Percentiles rank a stretch among this genome's conserved stretches.
Evolutionary conservation across 306 rosid species (phyloP).

Genomic region (Cucurbita moschata): DNA sequence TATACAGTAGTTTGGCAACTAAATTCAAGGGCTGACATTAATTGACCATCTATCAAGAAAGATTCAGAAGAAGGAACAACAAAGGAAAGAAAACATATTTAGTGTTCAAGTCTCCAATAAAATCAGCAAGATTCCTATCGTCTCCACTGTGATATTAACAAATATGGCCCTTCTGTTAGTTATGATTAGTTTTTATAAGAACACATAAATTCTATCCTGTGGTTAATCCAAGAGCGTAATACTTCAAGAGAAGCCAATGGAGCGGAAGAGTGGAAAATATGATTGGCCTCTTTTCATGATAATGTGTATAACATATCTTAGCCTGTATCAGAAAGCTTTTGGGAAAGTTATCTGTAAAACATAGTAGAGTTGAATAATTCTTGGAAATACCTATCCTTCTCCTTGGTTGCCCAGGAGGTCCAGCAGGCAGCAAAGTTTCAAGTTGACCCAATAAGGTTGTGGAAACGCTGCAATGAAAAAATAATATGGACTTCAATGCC

Average conservation of each 20-base stretch:
- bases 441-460: slow-evolving; percentile 41
- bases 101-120: background rate
- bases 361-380: background rate
- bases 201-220: background rate
- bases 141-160: background rate
- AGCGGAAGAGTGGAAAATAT: background rate
- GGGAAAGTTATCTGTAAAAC: background rate
- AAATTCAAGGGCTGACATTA: background rate
- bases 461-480: slow-evolving; percentile 51
- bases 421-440: slow-evolving; percentile 59
- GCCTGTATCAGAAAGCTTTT: background rate
- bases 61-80: background rate
- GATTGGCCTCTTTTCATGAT: background rate
- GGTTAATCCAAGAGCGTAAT: background rate
- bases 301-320: background rate
- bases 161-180: background rate
- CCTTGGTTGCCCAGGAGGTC: slow-evolving; percentile 67
- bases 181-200: background rate
- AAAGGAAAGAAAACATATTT: background rate
- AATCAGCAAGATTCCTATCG: background rate
- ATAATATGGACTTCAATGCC: slow-evolving; percentile 1
- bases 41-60: background rate
- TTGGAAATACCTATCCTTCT: slow-evolving; percentile 65
- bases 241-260: background rate
- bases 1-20: background rate